Base-by-base conservation (phyloP, 2,329 filamentous ascomycete genomes). In the Colletotrichum tropicale region DNA sequence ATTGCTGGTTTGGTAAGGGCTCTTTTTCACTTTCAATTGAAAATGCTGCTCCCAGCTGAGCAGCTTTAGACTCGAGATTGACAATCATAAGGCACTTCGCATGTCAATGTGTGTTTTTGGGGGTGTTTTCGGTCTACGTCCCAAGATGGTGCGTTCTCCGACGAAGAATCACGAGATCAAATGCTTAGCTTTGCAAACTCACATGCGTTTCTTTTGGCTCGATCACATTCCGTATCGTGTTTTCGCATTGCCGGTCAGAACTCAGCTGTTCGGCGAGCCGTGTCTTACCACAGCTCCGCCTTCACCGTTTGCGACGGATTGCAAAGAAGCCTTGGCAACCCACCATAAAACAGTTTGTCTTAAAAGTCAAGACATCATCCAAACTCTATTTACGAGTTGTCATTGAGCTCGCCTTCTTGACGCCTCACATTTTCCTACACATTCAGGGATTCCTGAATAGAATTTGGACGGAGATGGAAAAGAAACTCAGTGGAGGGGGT, bases 401-500 rank as follows among this genome's bases (percentile, higher is more conserved):
- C n/a, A 21, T 21, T 48, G n/a, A 48, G 43, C 43, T 48, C n/a
- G 43, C 43, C 43, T 21, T 8, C 43, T 21, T 48, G n/a, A 21
- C n/a, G 43, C 43, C 43, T 21, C 43, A 8, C 2, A 48, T 48
- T 48, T 21, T 13, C n/a, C n/a, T 5, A 5, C 43, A 13, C 10
- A 13, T 48, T 48, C 43, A n/a, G 43, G n/a, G n/a, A 48, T 21
- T 0, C 43, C 1, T 48, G 6, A 21, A 21, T 1, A 21, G 10
- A 21, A 48, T 21, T 13, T 0, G 0, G 0, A 21, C 2, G n/a
- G 43, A 12, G 43, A 12, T 48, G 10, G 1, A n/a, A 48, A 21
- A 3, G 3, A 21, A 13, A 6, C 18, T n/a, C 1, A 4, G 18
- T 43, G 18, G 18, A 43, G 38, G 9, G 5, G 3, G 1, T 12